Evolutionary conservation across 1,284 basidiomycete genomes (phyloP), one percentile per base, ranked within the genome.

Genomic region (Malassezia brasiliensis): DNA sequence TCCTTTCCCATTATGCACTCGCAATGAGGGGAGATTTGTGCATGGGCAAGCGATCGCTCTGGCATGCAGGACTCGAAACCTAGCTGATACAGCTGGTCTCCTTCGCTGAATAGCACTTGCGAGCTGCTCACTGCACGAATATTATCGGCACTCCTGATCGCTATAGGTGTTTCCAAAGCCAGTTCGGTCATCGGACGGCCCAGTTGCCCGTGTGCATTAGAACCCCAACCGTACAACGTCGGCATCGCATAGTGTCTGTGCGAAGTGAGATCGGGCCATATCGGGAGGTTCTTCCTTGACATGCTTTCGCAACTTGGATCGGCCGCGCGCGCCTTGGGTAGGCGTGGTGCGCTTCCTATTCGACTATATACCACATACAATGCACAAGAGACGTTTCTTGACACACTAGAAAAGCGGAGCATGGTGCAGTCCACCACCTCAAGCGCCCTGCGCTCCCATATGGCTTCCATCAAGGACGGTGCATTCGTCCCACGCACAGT

Each of bases 401-500:
- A 52, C n/a, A 60, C 64, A 40, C 57, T 70, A 9, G 46, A 57
- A 11, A 9, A 31, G 8, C 63, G 68, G 31, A 53, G 56, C 1
- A 49, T 70, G 4, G 49, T 70, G 5, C 60, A 64, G 12, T 52
- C 55, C 5, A 41, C 58, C 6, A 68, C 68, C 2, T 68, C 66
- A 0, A 61, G 66, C 8, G 50, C 65, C 0, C 39, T 70, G 3
- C 37, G 36, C 7, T 5, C 51, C 0, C 66, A 67, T 25, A 28
- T 62, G 28, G 19, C 40, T 5, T 53, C 51, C 17, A 31, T n/a
- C 15, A 35, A 52, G n/a, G 15, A 30, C 20, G 14, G 22, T 42
- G 11, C 9, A n/a, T 28, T 50, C 17, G 34, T 54, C 17, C 34
- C 41, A 30, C 60, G 76, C 5, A 83, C 82, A 0, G 80, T 91